A percentile compares a stretch with the other conserved stretches of the same genome.
Conservation (phyloP, 2,329 filamentous ascomycete species). For the Aspergillus transmontanensis region DNA sequence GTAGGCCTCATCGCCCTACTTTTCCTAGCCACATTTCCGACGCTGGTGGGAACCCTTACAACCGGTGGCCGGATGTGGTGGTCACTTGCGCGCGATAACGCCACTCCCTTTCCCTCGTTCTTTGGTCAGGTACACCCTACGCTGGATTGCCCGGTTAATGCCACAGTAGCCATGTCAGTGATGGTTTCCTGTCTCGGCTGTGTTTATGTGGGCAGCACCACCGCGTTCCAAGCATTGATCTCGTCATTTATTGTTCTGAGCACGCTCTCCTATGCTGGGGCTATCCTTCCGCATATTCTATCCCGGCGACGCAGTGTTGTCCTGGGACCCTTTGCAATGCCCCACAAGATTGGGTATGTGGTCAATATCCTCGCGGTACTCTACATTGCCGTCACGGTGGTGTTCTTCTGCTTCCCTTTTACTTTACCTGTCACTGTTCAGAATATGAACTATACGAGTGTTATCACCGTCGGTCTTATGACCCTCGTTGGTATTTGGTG, state of each 20-base stretch:
- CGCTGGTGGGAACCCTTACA: conserved; percentile 57
- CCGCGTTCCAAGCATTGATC: conserved; percentile 69
- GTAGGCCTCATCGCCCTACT: conserved; percentile 57
- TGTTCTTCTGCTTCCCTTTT: conserved; percentile 66
- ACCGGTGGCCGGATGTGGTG: conserved; percentile 62
- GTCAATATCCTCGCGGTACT: conserved; percentile 56
- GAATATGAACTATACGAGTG: conserved; percentile 57
- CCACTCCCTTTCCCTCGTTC: conserved; percentile 55
- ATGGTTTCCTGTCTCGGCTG: conserved; percentile 60
- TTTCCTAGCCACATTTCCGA: conserved; percentile 55
- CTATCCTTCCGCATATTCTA: conserved; percentile 62
- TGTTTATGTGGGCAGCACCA: conserved; percentile 66
- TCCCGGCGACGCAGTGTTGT: conserved; percentile 49
- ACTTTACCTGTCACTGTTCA: conserved; percentile 47
- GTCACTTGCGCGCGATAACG: conserved; percentile 61
- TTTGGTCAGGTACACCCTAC: conserved; percentile 51
- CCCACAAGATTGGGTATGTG: conserved; percentile 45
- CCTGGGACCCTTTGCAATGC: conserved; percentile 56
- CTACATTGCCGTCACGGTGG: conserved; percentile 63
- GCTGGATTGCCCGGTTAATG: conserved; percentile 57
- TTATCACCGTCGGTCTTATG: conserved; percentile 42
- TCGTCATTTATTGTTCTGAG: conserved; percentile 60
- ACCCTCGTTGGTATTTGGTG: conserved; percentile 38
- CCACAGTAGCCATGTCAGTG: conserved; percentile 54
- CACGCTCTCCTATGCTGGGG: conserved; percentile 62